Base-by-base conservation (phyloP, 148 eudicot genomes). In the Polygonum maritimum region DNA sequence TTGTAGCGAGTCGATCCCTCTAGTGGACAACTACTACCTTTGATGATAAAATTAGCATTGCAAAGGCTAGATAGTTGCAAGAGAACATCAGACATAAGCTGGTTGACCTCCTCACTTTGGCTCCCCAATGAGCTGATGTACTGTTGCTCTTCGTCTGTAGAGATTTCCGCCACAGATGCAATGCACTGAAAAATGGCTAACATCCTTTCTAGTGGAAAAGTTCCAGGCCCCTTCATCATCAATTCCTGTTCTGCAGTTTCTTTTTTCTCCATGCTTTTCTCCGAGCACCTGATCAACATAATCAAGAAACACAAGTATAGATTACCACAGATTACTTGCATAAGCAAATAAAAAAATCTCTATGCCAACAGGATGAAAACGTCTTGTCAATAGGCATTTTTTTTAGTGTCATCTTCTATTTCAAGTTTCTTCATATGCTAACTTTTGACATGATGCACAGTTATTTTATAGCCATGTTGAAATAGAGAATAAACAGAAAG, bases 11-110 rank as follows among this genome's bases (percentile, higher is more conserved):
- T 89, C 54, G 97, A 86, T 22, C 98, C 97, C 78, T 95, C 98
- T 48, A 95, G 79, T 11, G 97, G 98, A 79, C 98, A 95, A 80
- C 91, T 89, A 65, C 88, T 78, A 55, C 98, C 96, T 86, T 92
- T 90, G 83, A 84, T 86, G 77, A 95, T 88, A 76, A 95, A 92
- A 84, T 90, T 95, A 69, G 97, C 96, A 89, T 86, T 95, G 78
- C 98, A 92, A 36, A 95, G 91, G 81, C 97, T 95, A 39, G 98
- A 95, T 74, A 95, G 80, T 85, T 95, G 97, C 87, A 95, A 84
- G 48, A 95, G 97, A 79, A 90, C 90, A 77, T 90, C 89, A 44
- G 91, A 81, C 86, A 88, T 90, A 31, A 88, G 89, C 65, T 83
- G 87, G 76, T 65, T 76, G 47, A 44, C 47, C 76, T 88, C 84